These are phyloP conservation scores for Casuarina equisetifolia DNA, from an alignment of 306 rosid genomes.

Conservation along the genomic window DNA sequence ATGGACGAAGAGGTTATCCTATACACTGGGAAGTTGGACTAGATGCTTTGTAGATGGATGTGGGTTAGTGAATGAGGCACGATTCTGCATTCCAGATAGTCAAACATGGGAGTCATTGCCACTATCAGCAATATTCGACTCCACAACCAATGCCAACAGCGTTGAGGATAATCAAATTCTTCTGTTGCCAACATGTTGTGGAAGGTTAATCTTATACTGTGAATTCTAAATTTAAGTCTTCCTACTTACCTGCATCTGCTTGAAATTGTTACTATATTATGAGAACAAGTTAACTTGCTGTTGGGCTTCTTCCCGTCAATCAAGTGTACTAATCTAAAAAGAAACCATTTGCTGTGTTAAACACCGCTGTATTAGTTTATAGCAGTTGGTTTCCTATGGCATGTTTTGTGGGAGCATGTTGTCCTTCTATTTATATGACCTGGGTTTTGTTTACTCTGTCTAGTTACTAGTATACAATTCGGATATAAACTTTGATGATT, in stretches of 20 bases:
- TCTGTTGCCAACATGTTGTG: conserved; percentile 65
- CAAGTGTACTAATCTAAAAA: not conserved
- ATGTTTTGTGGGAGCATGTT: not conserved
- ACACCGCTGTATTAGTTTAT: not conserved
- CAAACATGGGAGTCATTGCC: conserved; percentile 81
- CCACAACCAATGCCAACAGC: conserved; percentile 44
- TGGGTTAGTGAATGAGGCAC: conserved; percentile 49
- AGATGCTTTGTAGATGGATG: conserved; percentile 65
- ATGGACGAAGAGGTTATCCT: conserved; percentile 55
- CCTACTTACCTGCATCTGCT: conserved; percentile 20
- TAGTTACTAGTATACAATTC: not conserved
- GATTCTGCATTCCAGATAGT: conserved; percentile 73
- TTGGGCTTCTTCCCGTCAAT: not conserved
- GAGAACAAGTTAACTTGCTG: not conserved
- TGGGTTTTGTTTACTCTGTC: not conserved
- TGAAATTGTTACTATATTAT: conserved; percentile 13
- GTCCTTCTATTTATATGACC: not conserved
- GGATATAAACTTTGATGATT: not conserved
- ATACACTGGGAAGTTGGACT: conserved; percentile 47
- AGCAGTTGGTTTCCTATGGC: not conserved
- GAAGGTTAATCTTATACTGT: conserved; percentile 55
- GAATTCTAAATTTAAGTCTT: not conserved
- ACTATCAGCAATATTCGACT: conserved; percentile 44
- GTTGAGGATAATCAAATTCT: conserved; percentile 54
- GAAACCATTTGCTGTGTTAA: not conserved